Evolutionary conservation across 495 filamentous ascomycete species (phyloP).

Genomic region (Achaetomiella virescens): DNA sequence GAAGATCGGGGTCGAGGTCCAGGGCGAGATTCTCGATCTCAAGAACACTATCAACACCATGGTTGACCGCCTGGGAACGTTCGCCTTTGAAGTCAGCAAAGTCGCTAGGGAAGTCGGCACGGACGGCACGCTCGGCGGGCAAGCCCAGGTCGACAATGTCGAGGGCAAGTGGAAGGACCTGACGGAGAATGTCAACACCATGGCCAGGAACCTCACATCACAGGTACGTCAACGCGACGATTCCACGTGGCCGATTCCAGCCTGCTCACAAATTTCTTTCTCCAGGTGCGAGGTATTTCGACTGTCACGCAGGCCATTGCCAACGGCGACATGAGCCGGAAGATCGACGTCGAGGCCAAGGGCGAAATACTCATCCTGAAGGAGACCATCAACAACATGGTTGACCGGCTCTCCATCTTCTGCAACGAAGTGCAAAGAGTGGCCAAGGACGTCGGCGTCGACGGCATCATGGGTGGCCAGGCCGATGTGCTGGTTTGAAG

Average conservation of each 20-base stretch:
- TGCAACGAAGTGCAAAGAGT: constrained; percentile 96
- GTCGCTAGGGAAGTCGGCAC: constrained; percentile 98
- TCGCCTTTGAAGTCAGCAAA: constrained; percentile 97
- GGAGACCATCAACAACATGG: constrained; percentile 99
- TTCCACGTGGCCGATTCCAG: neutral
- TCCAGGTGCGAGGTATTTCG: constrained; percentile 80
- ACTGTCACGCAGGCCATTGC: constrained; percentile 97
- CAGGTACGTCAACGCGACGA: constrained; percentile 42
- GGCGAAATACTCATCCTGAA: constrained; percentile 92
- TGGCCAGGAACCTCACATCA: constrained; percentile 92
- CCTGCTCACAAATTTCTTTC: constrained; percentile 2
- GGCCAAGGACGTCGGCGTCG: constrained; percentile 93
- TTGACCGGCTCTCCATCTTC: constrained; percentile 90
- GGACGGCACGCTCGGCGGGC: constrained; percentile 90
- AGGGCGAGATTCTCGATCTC: constrained; percentile 89
- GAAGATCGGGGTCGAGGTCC: constrained; percentile 93
- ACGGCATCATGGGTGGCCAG: constrained; percentile 98
- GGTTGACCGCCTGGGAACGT: constrained; percentile 95
- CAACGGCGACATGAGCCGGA: constrained; percentile 84
- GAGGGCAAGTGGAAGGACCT: constrained; percentile 99
- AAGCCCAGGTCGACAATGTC: constrained; percentile 93
- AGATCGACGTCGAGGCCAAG: constrained; percentile 92
- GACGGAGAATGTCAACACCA: constrained; percentile 90
- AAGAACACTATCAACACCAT: constrained; percentile 99
- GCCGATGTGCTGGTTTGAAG: constrained; percentile 88